Percentiles rank a stretch among this genome's conserved stretches.
phyloP scores from a whole-genome alignment of 495 filamentous ascomycete species.

The Aspergillus carlsbadensis region DNA sequence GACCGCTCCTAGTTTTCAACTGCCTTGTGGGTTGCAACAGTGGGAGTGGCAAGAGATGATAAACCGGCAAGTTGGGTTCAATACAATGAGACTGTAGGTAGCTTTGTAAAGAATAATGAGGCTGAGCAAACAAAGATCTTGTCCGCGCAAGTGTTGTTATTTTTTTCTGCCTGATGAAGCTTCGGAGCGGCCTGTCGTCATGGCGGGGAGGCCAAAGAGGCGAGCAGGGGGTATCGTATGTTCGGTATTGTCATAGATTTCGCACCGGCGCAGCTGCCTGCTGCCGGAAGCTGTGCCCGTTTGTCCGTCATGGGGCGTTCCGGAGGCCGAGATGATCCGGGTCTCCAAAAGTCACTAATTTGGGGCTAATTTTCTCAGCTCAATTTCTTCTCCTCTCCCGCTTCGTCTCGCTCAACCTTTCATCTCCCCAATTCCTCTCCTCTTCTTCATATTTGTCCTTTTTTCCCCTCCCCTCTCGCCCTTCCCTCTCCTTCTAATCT shows the following conservation, averaged over 20 bases:
- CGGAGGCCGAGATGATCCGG: constrained; percentile 8
- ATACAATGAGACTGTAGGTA: neutral
- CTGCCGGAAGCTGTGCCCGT: neutral
- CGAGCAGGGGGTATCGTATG: neutral
- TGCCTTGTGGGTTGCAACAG: neutral
- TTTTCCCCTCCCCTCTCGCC: constrained; percentile 10
- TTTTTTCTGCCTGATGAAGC: constrained; percentile 29
- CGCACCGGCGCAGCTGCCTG: neutral
- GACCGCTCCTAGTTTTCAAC: constrained; percentile 1
- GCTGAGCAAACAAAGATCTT: neutral
- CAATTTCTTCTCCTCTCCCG: neutral
- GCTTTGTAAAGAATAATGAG: neutral
- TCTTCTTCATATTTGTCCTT: constrained; percentile 14
- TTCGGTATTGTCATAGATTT: constrained; percentile 6
- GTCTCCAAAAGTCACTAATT: neutral
- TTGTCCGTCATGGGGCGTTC: neutral
- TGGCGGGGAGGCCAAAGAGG: constrained; percentile 18
- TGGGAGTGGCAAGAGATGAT: neutral
- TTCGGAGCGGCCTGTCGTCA: constrained; percentile 22
- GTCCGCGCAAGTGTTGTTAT: constrained; percentile 11
- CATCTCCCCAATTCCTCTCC: neutral
- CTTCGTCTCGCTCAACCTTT: constrained; percentile 1
- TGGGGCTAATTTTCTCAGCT: neutral
- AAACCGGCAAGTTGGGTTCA: neutral
- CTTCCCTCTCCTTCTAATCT: constrained; percentile 2